These are phyloP conservation scores for Haplosporangium sp. DNA, from an alignment of 371 early-diverging fungal species.

Conservation along the genomic window DNA sequence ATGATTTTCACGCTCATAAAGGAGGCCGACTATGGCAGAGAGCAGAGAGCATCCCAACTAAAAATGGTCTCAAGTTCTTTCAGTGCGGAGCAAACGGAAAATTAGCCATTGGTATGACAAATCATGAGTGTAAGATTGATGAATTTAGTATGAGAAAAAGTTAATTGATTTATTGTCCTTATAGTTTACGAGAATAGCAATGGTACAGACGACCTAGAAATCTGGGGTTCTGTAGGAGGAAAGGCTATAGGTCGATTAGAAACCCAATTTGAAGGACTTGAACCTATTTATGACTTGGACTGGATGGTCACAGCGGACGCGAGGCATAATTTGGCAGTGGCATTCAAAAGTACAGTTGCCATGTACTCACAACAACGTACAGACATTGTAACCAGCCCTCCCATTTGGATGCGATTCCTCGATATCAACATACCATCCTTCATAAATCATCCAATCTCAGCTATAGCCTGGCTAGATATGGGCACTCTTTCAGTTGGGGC, in stretches of 20 bases:
- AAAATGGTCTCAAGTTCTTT: constrained; percentile 31
- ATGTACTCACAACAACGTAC: constrained; percentile 51
- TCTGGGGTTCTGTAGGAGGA: constrained; percentile 52
- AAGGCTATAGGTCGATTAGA: constrained; percentile 39
- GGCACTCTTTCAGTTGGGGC: constrained; percentile 75
- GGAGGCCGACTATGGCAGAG: constrained; percentile 32
- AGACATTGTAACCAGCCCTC: constrained; percentile 43
- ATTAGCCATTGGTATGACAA: constrained; percentile 37
- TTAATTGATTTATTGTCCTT: background rate
- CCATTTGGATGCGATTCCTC: constrained; percentile 39
- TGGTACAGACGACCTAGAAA: constrained; percentile 32
- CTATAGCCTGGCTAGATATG: constrained; percentile 74
- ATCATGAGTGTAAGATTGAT: background rate
- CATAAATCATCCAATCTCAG: constrained; percentile 58
- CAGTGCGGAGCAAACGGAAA: constrained; percentile 56
- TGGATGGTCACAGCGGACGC: constrained; percentile 83
- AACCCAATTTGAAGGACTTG: constrained; percentile 15
- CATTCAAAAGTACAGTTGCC: constrained; percentile 45
- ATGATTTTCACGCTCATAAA: constrained; percentile 41
- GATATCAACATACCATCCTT: constrained; percentile 32
- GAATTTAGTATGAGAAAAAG: background rate
- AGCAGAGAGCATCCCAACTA: constrained; percentile 39
- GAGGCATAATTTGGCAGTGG: constrained; percentile 76
- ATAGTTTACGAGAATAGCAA: constrained; percentile 38
- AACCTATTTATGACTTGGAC: constrained; percentile 66